A percentile compares a stretch with the other conserved stretches of the same genome.
Conservation (phyloP, 2,329 filamentous ascomycete genomes). For the Aspergillus floridensis region DNA sequence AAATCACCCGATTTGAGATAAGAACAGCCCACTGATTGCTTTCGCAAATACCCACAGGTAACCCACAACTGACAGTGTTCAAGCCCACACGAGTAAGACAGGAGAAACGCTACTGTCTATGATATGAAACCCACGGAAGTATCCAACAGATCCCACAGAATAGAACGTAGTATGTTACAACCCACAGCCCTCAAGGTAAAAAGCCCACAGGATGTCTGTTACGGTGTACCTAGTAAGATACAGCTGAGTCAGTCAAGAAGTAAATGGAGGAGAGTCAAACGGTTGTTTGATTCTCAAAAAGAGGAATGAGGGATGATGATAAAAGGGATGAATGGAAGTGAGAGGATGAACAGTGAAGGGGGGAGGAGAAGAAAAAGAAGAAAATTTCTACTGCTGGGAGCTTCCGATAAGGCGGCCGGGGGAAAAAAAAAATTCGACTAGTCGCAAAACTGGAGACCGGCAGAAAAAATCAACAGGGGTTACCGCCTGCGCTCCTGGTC, state of each 20-base stretch:
- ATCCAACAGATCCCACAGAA: constrained; percentile 43
- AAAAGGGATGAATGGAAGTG: constrained; percentile 8
- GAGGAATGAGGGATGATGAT: constrained; percentile 9
- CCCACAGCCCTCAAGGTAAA: constrained; percentile 44
- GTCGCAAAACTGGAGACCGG: constrained; percentile 27
- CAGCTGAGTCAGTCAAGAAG: constrained; percentile 21
- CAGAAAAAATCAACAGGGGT: constrained; percentile 21
- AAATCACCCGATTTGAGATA: constrained; percentile 34
- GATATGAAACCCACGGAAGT: constrained; percentile 43
- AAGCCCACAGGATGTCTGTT: constrained; percentile 40
- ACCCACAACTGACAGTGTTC: constrained; percentile 42
- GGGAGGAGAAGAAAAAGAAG: constrained; percentile 21
- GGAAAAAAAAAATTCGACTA: constrained; percentile 23
- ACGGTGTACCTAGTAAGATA: constrained; percentile 35
- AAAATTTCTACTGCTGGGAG: constrained; percentile 26
- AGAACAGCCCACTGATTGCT: constrained; percentile 23
- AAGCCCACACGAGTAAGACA: constrained; percentile 46
- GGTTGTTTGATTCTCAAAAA: constrained; percentile 14
- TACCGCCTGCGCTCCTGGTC: constrained; percentile 25
- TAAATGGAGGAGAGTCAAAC: constrained; percentile 18
- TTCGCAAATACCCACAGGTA: constrained; percentile 39
- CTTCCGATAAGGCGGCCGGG: constrained; percentile 26
- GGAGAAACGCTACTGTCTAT: constrained; percentile 41
- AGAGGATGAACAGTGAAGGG: constrained; percentile 12
- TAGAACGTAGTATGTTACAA: constrained; percentile 39